These are phyloP conservation scores for Monoraphidium neglectum DNA, from an alignment of 139 green algal species.

Conservation along the genomic window DNA sequence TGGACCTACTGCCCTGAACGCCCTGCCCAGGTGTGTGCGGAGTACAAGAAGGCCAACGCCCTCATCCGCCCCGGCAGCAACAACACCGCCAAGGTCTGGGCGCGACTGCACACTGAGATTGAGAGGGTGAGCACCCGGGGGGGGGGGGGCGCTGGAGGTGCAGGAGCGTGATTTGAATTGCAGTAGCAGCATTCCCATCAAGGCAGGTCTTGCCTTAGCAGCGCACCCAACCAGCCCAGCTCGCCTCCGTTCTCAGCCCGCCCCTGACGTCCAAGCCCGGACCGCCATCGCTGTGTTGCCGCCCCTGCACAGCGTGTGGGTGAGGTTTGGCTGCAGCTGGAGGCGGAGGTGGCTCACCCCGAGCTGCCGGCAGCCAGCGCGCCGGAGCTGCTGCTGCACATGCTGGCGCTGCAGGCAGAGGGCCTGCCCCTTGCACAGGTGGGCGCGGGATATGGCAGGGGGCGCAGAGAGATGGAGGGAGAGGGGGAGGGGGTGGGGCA, in stretches of 20 bases:
- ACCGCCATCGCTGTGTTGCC: not conserved
- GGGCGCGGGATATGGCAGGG: too few species aligned
- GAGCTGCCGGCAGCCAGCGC: slow-evolving; percentile 26
- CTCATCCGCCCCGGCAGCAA: slow-evolving; percentile 18
- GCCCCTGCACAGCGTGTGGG: slow-evolving; percentile 30
- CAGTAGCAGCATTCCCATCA: too few species aligned
- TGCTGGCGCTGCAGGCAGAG: slow-evolving; percentile 42
- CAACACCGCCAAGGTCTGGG: slow-evolving; percentile 14
- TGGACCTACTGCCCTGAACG: too few species aligned
- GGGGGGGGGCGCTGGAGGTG: too few species aligned
- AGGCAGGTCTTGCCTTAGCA: too few species aligned
- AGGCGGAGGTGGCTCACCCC: slow-evolving; percentile 23
- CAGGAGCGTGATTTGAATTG: too few species aligned
- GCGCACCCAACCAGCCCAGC: not conserved
- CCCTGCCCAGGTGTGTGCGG: slow-evolving; percentile 12
- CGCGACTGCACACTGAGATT: slow-evolving; percentile 20
- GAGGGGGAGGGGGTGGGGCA: too few species aligned
- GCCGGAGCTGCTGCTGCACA: slow-evolving; percentile 27
- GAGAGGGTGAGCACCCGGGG: slow-evolving; percentile 17
- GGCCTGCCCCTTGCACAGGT: slow-evolving; percentile 29
- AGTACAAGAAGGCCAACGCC: slow-evolving; percentile 23
- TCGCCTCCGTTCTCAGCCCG: not conserved
- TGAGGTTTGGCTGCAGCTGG: slow-evolving; percentile 38
- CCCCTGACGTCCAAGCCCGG: not conserved
- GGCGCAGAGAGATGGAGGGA: too few species aligned